Percentiles rank a stretch among this genome's conserved stretches.
These are phyloP conservation scores for Schizonepeta tenuifolia DNA, from an alignment of 257 asterid genomes.

Conservation along the genomic window DNA sequence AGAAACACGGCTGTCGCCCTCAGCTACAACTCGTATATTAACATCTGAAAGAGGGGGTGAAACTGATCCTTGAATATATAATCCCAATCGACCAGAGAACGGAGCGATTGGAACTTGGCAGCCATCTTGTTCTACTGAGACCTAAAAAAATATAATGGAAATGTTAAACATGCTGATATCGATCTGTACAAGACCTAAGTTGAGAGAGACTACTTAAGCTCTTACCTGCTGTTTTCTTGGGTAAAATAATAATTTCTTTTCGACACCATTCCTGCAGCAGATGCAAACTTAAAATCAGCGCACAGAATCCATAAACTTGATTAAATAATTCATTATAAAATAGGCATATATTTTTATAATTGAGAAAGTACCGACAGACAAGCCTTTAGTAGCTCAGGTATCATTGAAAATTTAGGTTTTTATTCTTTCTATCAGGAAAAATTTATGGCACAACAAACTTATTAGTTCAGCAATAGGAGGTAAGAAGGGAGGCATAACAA, in stretches of 20 bases:
- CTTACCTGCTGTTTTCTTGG: conserved; percentile 84
- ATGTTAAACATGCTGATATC: conserved; percentile 24
- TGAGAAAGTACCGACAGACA: not conserved
- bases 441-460: not conserved
- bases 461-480: not conserved
- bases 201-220: conserved; percentile 31
- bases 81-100: conserved; percentile 79
- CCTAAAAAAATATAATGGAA: conserved; percentile 52
- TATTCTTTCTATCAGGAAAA: not conserved
- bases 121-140: conserved; percentile 67
- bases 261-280: conserved; percentile 66
- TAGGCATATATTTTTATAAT: not conserved
- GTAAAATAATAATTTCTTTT: conserved; percentile 70
- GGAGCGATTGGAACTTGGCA: conserved; percentile 83
- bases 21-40: conserved; percentile 68
- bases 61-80: conserved; percentile 91
- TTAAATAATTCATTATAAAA: not conserved
- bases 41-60: conserved; percentile 88
- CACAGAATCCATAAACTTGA: conserved; percentile 28
- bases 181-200: conserved; percentile 11
- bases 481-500: conserved; percentile 17
- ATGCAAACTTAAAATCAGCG: conserved; percentile 33
- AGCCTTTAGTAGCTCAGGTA: conserved; percentile 11
- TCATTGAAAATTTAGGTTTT: not conserved
- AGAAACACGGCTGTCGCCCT: conserved; percentile 65